Evolutionary conservation across 2,329 filamentous ascomycete species (phyloP), one percentile per base, ranked within the genome.

Genomic region (Epichloe baconii): DNA sequence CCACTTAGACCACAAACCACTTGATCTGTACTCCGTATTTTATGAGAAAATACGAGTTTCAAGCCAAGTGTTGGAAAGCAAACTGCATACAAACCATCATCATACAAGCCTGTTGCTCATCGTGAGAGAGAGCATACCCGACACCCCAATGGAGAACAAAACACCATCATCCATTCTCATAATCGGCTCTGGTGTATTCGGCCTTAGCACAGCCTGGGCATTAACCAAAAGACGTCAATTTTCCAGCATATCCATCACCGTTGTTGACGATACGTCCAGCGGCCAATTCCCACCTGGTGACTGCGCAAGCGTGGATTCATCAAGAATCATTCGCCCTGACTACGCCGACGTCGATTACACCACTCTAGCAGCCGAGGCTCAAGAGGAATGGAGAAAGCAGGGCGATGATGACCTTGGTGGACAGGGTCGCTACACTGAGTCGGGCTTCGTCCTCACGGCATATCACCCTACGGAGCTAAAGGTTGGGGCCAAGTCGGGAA

Each of bases 291-390:
- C 80, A 2, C 72, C 78, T 6, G 68, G 72, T 43, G 79, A 85
- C 59, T 73, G 74, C 52, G 75, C 79, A 48, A 80, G 76, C 56
- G 74, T 83, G 60, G 81, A 85, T 67, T 74, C 73, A 4, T 83
- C 79, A 14, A 77, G 81, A 57, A 82, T 84, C 58, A 73, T 85
- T 56, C 75, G 82, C 52, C 70, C 79, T 48, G 91, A 97, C 73
- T 97, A 97, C 63, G 83, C 86, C 5, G 82, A 91, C 62, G 71
- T 79, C 0, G 78, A 82, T 21, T 97, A 97, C 67, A 79, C 88
- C 5, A 70, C 74, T 15, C 79, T 97, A 44, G 88, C 84, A 19
- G 75, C 79, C 17, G 72, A 79, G 37, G 88, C 89, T 1, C 85
- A 87, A 61, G 66, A 73, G 17, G 71, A 77, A 62, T 93, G 82